phyloP scores from a whole-genome alignment of 345 rosid species.

The Citrus maxima region DNA sequence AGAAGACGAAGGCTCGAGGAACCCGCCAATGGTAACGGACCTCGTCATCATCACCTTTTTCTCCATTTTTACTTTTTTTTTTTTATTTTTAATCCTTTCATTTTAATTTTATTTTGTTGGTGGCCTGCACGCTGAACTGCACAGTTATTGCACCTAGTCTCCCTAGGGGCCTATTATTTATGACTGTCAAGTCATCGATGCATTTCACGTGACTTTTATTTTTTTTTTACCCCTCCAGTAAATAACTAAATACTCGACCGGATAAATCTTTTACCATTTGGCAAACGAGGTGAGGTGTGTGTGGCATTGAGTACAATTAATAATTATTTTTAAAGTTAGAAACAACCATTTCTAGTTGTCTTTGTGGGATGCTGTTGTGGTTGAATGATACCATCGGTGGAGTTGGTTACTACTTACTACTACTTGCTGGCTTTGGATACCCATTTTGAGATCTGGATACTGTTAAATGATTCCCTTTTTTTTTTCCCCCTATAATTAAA shows the following conservation, averaged over 20 bases:
- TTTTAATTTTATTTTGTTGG: background rate
- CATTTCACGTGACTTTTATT: background rate
- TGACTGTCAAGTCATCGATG: background rate
- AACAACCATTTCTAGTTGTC: too few species aligned
- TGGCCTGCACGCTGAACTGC: background rate
- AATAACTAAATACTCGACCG: too few species aligned
- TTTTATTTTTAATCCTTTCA: background rate
- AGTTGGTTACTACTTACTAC: background rate
- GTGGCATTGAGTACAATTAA: too few species aligned
- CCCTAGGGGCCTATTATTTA: too few species aligned
- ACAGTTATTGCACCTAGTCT: background rate
- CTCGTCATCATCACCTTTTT: conserved; percentile 1
- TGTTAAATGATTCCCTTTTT: background rate
- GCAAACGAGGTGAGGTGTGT: too few species aligned
- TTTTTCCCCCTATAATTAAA: too few species aligned
- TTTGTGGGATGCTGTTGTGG: too few species aligned
- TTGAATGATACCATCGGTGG: background rate
- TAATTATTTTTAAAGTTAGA: too few species aligned
- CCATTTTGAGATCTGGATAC: background rate
- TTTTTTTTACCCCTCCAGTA: background rate
- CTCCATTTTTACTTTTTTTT: background rate
- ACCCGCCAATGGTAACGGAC: conserved; percentile 45
- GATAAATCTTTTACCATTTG: background rate
- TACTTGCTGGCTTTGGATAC: background rate
- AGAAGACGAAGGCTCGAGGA: conserved; percentile 32